Evolutionary conservation across 495 filamentous ascomycete species (phyloP).

Genomic region (Hypoxylon intermedium): DNA sequence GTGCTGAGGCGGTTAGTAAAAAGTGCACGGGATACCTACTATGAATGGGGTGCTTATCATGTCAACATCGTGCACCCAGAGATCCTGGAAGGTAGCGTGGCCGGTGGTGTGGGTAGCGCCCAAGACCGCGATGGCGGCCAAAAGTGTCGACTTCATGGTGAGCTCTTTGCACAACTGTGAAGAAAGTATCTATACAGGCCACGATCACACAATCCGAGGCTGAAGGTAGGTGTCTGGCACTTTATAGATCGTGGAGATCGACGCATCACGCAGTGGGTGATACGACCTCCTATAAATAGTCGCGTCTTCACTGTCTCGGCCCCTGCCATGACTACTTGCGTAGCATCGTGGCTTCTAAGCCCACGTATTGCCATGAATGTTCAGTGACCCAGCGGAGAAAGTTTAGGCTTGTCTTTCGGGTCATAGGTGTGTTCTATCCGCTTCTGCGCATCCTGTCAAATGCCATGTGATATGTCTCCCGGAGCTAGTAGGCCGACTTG

Average conservation of each 20-base stretch:
- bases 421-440: neutral
- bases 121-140: slow-evolving; percentile 43
- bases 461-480: slow-evolving; percentile 21
- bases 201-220: slow-evolving; percentile 23
- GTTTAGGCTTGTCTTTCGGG: slow-evolving; percentile 2
- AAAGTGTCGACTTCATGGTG: slow-evolving; percentile 51
- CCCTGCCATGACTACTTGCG: neutral
- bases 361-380: slow-evolving; percentile 2
- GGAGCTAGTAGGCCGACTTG: slow-evolving; percentile 26
- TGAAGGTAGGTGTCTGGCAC: slow-evolving; percentile 2
- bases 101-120: slow-evolving; percentile 47
- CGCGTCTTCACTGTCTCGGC: no score
- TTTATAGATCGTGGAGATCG: slow-evolving; percentile 20
- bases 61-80: slow-evolving; percentile 59
- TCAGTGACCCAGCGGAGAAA: slow-evolving; percentile 4
- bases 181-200: neutral
- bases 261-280: neutral
- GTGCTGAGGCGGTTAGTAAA: slow-evolving; percentile 32
- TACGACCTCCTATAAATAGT: slow-evolving; percentile 12
- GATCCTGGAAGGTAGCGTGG: slow-evolving; percentile 60
- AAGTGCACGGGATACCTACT: neutral
- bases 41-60: slow-evolving; percentile 47
- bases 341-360: neutral
- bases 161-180: neutral
- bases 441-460: neutral